A percentile compares a stretch with the other conserved stretches of the same genome.
Conservation (phyloP, 441 rosid species). For the Erodium trifolium region DNA sequence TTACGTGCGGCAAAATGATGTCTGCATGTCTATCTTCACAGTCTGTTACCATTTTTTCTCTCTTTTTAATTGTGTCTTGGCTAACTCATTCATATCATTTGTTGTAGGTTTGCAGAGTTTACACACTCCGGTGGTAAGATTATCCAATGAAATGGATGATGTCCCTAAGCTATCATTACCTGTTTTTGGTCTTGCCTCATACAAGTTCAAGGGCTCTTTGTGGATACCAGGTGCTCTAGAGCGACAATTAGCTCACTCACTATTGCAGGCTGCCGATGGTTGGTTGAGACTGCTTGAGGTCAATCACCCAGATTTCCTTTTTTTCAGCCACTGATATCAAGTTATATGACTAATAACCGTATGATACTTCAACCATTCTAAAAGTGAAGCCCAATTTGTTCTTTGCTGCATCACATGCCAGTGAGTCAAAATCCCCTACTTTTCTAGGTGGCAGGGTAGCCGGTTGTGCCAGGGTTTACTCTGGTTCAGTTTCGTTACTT, state of each 20-base stretch:
- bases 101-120: constrained; percentile 32
- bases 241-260: constrained; percentile 34
- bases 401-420: background rate
- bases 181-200: constrained; percentile 62
- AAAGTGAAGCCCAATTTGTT: background rate
- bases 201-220: constrained; percentile 59
- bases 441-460: too few species aligned
- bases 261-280: constrained; percentile 44
- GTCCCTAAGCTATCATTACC: constrained; percentile 42
- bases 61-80: background rate
- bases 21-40: background rate
- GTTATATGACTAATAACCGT: background rate
- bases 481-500: too few species aligned
- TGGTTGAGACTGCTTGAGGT: constrained; percentile 45
- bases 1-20: background rate
- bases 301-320: constrained; percentile 66
- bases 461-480: too few species aligned
- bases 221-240: constrained; percentile 48
- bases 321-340: constrained; percentile 41
- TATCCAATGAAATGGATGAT: constrained; percentile 28
- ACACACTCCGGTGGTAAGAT: constrained; percentile 21
- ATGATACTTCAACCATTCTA: constrained; percentile 15
- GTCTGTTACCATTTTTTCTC: background rate
- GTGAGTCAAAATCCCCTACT: background rate
- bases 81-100: constrained; percentile 9